Conservation (phyloP, 78 protist genomes). For the Dictyostelium capitatum region DNA sequence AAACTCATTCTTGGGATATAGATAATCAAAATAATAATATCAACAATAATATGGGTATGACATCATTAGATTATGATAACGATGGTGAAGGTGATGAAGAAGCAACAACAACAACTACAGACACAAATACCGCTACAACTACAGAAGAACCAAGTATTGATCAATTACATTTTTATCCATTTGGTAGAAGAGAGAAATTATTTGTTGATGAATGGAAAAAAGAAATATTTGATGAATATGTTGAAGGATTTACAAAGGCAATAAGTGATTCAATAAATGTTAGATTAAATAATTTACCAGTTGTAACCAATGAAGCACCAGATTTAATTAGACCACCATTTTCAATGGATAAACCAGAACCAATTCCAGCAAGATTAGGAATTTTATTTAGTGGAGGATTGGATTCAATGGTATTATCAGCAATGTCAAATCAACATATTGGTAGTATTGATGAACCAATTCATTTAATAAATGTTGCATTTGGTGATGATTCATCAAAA, state of each 20-base stretch:
- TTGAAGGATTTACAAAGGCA: constrained; percentile 18
- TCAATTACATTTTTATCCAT: constrained; percentile 73
- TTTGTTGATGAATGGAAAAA: neutral
- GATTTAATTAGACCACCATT: constrained; percentile 49
- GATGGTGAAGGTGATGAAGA: constrained; percentile 33
- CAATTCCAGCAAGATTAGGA: constrained; percentile 62
- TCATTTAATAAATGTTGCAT: constrained; percentile 92
- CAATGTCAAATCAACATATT: constrained; percentile 56
- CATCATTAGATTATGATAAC: constrained; percentile 41
- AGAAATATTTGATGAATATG: constrained; percentile 12
- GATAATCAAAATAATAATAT: neutral
- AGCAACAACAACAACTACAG: neutral
- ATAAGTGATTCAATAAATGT: constrained; percentile 15
- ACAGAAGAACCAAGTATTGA: neutral
- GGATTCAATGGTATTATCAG: constrained; percentile 87
- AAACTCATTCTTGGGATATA: constrained; percentile 67
- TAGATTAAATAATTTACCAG: constrained; percentile 38
- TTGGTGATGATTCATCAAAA: constrained; percentile 34
- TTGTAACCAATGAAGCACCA: neutral
- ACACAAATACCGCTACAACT: neutral
- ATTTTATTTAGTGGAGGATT: constrained; percentile 89
- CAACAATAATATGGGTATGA: constrained; percentile 31
- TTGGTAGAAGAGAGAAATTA: constrained; percentile 64
- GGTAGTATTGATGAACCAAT: constrained; percentile 64
- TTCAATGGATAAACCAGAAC: neutral